A percentile compares a stretch with the other conserved stretches of the same genome.
phyloP scores from a whole-genome alignment of 805 yeast genomes.

The Ogataea siamensis region DNA sequence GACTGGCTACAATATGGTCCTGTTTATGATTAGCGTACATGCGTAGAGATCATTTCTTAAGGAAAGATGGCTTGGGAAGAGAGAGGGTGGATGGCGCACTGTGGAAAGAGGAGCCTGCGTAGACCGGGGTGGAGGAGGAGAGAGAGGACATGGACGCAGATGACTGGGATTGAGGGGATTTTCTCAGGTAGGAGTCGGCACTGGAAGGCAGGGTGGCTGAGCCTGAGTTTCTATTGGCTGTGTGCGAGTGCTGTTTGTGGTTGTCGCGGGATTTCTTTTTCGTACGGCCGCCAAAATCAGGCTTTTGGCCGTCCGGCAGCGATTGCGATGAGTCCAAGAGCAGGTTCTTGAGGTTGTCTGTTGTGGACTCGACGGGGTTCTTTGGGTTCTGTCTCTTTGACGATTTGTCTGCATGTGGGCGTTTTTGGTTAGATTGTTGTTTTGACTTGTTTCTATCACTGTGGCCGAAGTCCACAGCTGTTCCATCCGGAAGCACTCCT shows the following conservation, averaged over 20 bases:
- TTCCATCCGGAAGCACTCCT: slow-evolving; percentile 32
- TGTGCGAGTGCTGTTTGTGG: slow-evolving; percentile 6
- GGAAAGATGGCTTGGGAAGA: slow-evolving; percentile 54
- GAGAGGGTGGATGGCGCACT: slow-evolving; percentile 55
- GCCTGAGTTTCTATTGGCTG: slow-evolving; percentile 19
- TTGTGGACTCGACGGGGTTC: slow-evolving; percentile 23
- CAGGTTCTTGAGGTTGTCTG: slow-evolving; percentile 23
- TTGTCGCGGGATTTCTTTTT: slow-evolving; percentile 7
- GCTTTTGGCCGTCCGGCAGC: slow-evolving; percentile 24
- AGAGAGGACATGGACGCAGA: slow-evolving; percentile 14
- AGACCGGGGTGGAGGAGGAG: slow-evolving; percentile 28
- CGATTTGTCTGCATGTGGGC: slow-evolving; percentile 8
- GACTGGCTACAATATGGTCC: background rate
- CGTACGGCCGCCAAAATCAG: slow-evolving; percentile 20
- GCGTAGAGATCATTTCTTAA: slow-evolving; percentile 22
- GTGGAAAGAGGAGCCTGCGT: slow-evolving; percentile 58
- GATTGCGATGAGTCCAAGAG: slow-evolving; percentile 20
- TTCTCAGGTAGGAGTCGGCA: slow-evolving; percentile 19
- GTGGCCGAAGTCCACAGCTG: slow-evolving; percentile 29
- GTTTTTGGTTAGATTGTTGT: slow-evolving; percentile 16
- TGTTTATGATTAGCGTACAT: slow-evolving; percentile 11
- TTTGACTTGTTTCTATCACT: slow-evolving; percentile 16
- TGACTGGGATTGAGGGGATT: slow-evolving; percentile 13
- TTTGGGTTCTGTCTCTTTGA: slow-evolving; percentile 20
- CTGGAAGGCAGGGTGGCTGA: slow-evolving; percentile 16